Percentiles rank a stretch among this genome's conserved stretches.
Evolutionary conservation across 176 grass and related monocot species (phyloP).

Genomic region (Aegilops umbellulata): DNA sequence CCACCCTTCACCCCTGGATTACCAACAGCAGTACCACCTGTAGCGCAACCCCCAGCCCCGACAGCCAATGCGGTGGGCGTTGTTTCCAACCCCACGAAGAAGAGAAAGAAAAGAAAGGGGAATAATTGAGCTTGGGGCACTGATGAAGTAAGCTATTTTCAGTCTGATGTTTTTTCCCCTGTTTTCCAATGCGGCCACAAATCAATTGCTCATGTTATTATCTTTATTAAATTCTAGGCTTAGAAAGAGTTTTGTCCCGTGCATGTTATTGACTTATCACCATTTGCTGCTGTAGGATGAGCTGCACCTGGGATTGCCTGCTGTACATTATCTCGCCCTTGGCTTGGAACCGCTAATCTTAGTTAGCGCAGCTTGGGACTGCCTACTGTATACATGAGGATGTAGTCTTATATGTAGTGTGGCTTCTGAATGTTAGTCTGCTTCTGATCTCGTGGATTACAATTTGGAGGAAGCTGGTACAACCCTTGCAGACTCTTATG

Average conservation of each 20-base stretch:
- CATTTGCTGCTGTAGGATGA: background rate
- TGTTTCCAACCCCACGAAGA: conserved; percentile 42
- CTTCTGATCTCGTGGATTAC: background rate
- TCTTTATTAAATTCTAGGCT: background rate
- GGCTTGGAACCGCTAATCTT: background rate
- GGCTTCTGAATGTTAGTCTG: background rate
- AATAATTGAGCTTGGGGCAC: conserved; percentile 35
- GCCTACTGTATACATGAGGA: conserved; percentile 12
- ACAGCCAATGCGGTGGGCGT: background rate
- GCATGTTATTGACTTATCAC: background rate
- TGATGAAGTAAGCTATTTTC: conserved; percentile 16
- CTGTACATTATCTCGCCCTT: background rate
- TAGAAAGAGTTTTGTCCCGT: background rate
- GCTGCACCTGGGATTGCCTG: background rate
- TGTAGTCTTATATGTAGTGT: background rate
- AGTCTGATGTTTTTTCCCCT: background rate
- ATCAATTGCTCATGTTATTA: background rate
- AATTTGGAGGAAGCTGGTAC: background rate
- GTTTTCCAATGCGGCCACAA: background rate
- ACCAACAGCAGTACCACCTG: conserved; percentile 41
- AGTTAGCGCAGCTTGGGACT: background rate
- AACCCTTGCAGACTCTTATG: background rate
- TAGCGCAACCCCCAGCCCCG: conserved; percentile 23
- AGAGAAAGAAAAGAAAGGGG: conserved; percentile 69
- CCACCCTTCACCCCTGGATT: conserved; percentile 49